Evolutionary conservation across 768 basidiomycete species (phyloP).

Genomic region (Suillus subluteus): DNA sequence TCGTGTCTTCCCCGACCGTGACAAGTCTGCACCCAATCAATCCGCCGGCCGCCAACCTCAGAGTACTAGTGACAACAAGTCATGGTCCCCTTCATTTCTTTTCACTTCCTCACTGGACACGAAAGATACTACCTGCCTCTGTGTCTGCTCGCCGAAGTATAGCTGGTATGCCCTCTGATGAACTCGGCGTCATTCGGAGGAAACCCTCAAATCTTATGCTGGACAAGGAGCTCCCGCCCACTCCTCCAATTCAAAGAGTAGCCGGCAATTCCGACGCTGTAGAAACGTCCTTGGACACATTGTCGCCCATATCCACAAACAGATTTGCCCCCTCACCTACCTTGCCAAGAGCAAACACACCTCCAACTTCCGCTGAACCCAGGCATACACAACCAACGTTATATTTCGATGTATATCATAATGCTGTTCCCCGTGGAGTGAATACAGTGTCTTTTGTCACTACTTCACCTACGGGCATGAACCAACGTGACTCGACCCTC

Average conservation of each 20-base stretch:
- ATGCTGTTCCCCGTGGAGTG: conserved; percentile 49
- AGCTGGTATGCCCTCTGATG: conserved; percentile 26
- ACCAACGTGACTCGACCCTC: conserved; percentile 17
- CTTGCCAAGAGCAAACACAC: neutral
- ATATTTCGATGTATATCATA: conserved; percentile 61
- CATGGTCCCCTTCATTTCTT: conserved; percentile 51
- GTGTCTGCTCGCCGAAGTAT: conserved; percentile 34
- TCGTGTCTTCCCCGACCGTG: conserved; percentile 41
- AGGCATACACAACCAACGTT: conserved; percentile 56
- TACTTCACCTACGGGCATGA: conserved; percentile 22
- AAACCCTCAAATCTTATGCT: conserved; percentile 21
- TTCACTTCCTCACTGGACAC: conserved; percentile 68
- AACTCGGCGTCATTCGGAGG: conserved; percentile 27
- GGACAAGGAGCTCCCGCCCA: conserved; percentile 57
- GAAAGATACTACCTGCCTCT: conserved; percentile 44
- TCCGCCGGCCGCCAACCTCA: conserved; percentile 40
- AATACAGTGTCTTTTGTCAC: conserved; percentile 52
- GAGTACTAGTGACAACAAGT: conserved; percentile 39
- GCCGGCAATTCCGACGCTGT: neutral
- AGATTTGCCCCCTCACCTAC: neutral
- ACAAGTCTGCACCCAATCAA: conserved; percentile 51
- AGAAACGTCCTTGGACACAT: neutral
- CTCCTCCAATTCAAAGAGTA: conserved; percentile 36
- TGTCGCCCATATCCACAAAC: neutral
- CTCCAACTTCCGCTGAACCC: conserved; percentile 25